Base-by-base conservation (phyloP, 164 flowering plant genomes). In the Stephania yunnanensis region DNA sequence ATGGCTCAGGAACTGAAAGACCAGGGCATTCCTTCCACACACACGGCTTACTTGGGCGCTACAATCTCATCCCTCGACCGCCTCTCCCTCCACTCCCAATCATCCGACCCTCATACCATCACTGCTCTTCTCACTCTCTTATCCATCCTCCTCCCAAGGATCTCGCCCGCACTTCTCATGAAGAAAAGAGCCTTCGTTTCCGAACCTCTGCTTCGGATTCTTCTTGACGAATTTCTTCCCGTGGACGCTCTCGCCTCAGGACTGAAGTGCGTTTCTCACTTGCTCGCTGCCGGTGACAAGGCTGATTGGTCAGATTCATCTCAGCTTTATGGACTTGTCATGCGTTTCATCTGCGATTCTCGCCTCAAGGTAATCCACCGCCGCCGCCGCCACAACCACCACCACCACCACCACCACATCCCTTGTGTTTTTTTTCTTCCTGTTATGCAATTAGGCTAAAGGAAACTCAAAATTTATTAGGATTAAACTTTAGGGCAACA, bases 1-100 rank as follows among this genome's bases (percentile, higher is more conserved):
- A 91, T 92, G 84, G 80, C 97, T 1, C 97, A 92, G 74, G 90
- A 85, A 76, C 89, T 96, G 71, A 86, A 81, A 53, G 99, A 94
- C 50, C 88, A 92, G 19, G 80, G 82, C 74, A 78, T 86, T 20
- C 87, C 94, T 17, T 78, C 84, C 52, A 80, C 89, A 0, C 87
- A 95, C 0, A 64, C 89, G 46, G 80, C 95, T 73, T 94, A 87
- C 84, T 92, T 92, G 69, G 89, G 87, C 36, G 91, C 92, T 68
- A 81, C 93, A 0, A 77, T 83, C 68, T 82, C 92, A 10, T 88
- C 97, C 45, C 83, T 96, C 5, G 81, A 86, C 31, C 85, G 88
- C 46, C 81, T 93, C 69, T 76, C 83, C 10, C 36, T 83, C 2
- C 81, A 75, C 1, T 8, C 81, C 1, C 81, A 80, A 3, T 55